Evolutionary conservation across 2,329 filamentous ascomycete genomes (phyloP), one percentile per base, ranked within the genome.

Genomic region (Rugonectria rugulosa): DNA sequence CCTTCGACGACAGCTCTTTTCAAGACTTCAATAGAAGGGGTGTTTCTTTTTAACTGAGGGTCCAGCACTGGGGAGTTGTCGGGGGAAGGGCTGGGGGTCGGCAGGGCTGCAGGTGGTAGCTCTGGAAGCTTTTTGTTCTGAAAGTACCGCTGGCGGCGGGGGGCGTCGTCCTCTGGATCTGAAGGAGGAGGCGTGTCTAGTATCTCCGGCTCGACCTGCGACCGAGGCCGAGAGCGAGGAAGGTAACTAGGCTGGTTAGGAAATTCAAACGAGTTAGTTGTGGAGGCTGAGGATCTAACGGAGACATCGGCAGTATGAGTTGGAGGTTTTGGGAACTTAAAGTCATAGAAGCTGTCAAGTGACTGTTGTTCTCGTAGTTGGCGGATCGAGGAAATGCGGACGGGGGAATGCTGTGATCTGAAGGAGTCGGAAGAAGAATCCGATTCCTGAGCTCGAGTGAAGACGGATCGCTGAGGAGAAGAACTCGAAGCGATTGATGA

Each of bases 321-420:
- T 5, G 72, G 71, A 9, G 72, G 70, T 19, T 66, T 70, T 26
- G 75, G 74, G 54, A 77, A 77, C 38, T 74, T 66, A 55, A 74
- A 76, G 19, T 73, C 73, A 29, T 68, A 63, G 17, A 77, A 68
- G 10, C 66, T 68, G 4, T 68, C 64, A 11, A 71, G 52, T 31
- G 72, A 55, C 1, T 55, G 57, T 26, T 67, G 61, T 26, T 59
- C 54, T 27, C 59, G 61, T 32, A 55, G 53, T 37, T 57, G 57
- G 20, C 41, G 58, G 14, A 68, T 58, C 9, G 70, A 72, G 12
- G 72, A 67, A 9, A 63, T 65, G 14, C 62, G 66, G 11, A 60
- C 53, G 17, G 68, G 64, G 5, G 62, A 64, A 17, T 54, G 61
- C 42, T 59, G 63, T 15, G 49, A 37, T 4, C 59, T 50, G 11